Evolutionary conservation across 306 rosid genomes (phyloP).

Genomic region (Inga oerstediana): DNA sequence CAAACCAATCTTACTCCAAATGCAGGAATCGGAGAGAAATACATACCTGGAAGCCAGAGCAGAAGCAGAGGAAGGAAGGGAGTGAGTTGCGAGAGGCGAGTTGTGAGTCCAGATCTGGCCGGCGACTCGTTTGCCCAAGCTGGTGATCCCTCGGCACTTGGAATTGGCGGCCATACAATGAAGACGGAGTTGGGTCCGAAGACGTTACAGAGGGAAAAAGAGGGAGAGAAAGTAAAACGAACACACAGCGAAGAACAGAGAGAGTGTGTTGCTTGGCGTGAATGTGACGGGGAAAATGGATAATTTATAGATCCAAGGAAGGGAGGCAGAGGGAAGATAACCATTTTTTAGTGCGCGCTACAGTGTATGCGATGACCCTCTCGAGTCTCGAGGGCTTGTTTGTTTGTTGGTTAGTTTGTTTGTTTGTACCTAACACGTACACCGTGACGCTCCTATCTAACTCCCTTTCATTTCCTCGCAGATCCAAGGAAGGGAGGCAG

Average conservation of each 20-base stretch:
- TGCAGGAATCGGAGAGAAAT: background rate
- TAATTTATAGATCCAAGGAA: background rate
- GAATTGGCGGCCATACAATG: constrained; percentile 98
- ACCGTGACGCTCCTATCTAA: background rate
- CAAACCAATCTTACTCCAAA: background rate
- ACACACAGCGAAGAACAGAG: background rate
- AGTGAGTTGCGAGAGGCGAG: constrained; percentile 34
- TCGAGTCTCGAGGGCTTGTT: background rate
- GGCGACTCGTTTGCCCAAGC: constrained; percentile 68
- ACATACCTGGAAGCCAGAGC: constrained; percentile 48
- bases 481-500: too few relatives aligned
- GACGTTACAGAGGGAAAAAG: background rate
- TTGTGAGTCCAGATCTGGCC: constrained; percentile 65
- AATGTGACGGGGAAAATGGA: background rate
- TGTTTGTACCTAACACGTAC: background rate
- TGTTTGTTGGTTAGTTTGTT: background rate
- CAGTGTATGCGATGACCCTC: background rate
- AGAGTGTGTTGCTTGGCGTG: background rate
- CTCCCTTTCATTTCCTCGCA: background rate
- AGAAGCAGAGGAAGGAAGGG: constrained; percentile 26
- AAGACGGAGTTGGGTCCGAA: background rate
- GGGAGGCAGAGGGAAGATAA: too few relatives aligned
- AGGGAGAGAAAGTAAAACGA: background rate
- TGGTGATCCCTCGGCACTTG: constrained; percentile 70
- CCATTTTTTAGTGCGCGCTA: background rate